These are phyloP conservation scores for Yamadazyma scolyti DNA, from an alignment of 805 yeast species.

Conservation along the genomic window DNA sequence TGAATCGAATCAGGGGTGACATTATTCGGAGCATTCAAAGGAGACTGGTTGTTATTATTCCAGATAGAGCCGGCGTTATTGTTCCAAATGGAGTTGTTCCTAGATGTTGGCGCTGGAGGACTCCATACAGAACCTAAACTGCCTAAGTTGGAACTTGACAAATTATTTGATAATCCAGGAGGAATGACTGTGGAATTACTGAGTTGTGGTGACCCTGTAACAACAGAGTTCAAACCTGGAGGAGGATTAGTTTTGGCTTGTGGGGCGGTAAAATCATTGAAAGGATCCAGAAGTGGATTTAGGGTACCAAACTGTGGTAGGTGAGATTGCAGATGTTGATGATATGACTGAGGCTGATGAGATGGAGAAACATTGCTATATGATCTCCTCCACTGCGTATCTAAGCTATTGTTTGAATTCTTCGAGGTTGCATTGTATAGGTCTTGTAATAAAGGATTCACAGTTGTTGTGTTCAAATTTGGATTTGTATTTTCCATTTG, in stretches of 20 bases:
- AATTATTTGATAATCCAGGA: too few relatives aligned
- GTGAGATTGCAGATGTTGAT: neutral
- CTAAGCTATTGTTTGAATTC: conserved; percentile 5
- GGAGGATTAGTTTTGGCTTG: too few relatives aligned
- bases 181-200: too few relatives aligned
- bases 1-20: conserved; percentile 23
- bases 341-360: neutral
- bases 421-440: conserved; percentile 2
- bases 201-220: too few relatives aligned
- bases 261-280: too few relatives aligned
- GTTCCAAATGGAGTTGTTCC: conserved; percentile 33
- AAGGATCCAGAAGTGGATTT: too few relatives aligned
- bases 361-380: neutral
- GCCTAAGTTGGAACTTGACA: too few relatives aligned
- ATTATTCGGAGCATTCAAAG: neutral
- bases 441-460: conserved; percentile 6
- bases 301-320: neutral
- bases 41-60: conserved; percentile 1
- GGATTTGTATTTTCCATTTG: neutral
- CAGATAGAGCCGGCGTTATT: conserved; percentile 7
- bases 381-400: conserved; percentile 5
- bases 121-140: too few relatives aligned
- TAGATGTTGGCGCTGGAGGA: conserved; percentile 5
- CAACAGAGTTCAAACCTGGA: too few relatives aligned
- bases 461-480: neutral